A percentile compares a stretch with the other conserved stretches of the same genome.
Conservation (phyloP, 331 rosid genomes). For the Pyracantha coccinea region DNA sequence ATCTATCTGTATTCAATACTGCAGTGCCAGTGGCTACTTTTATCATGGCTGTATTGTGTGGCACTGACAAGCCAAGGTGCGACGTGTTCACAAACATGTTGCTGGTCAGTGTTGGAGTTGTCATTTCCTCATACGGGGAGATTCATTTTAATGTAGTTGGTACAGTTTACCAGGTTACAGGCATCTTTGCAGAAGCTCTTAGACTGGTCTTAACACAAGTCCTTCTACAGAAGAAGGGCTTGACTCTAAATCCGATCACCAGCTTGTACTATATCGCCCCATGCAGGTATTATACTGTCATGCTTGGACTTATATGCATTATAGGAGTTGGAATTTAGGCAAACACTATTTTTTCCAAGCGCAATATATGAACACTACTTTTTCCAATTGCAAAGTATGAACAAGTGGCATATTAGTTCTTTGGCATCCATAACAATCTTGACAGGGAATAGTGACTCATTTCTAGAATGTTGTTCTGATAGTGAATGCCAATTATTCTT, state of each 20-base stretch:
- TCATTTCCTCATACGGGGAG: conserved; percentile 90
- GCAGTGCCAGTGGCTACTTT: conserved; percentile 99
- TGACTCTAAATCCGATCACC: conserved; percentile 83
- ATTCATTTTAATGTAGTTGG: conserved; percentile 88
- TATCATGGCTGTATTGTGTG: conserved; percentile 75
- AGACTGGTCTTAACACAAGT: conserved; percentile 95
- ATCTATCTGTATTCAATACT: conserved; percentile 21
- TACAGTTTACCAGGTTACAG: conserved; percentile 86
- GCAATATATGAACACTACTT: too few relatives aligned
- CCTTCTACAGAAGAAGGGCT: conserved; percentile 92
- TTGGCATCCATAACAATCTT: not conserved
- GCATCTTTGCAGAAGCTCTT: conserved; percentile 95
- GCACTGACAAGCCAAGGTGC: conserved; percentile 85
- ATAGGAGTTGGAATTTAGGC: not conserved
- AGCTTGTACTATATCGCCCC: conserved; percentile 97
- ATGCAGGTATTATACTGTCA: conserved; percentile 60
- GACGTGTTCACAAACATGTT: conserved; percentile 90
- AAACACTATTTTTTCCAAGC: not conserved
- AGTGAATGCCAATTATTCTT: not conserved
- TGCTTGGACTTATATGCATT: not conserved
- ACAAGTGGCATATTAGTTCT: not conserved
- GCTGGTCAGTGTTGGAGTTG: conserved; percentile 98
- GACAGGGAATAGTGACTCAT: not conserved
- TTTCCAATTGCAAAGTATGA: not conserved
- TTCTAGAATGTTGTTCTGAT: not conserved